Base-by-base conservation (phyloP, 1,284 basidiomycete species). In the Ganoderma lucidum region DNA sequence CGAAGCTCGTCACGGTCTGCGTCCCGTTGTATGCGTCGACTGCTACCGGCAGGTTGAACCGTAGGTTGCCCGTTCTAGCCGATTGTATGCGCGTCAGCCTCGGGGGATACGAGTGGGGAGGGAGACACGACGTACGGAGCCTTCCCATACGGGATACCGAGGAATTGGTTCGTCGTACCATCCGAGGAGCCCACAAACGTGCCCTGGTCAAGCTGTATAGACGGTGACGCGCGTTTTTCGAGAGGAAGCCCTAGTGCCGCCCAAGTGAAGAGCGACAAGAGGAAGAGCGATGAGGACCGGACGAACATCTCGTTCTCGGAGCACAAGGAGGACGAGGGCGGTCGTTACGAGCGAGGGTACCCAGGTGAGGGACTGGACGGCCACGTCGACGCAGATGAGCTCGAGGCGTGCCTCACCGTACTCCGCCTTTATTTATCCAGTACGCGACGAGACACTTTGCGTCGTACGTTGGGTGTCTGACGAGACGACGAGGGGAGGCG, bases 21-120 rank as follows among this genome's bases (percentile, higher is more conserved):
- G 66, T 72, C 9, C 78, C 76, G 2, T 68, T 76, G 70, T 83
- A 83, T 0, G 78, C 72, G 3, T 73, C 72, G 28, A 77, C 75
- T 2, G 80, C 5, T 23, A 78, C 77, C 2, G 84, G 84, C 0
- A 80, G 62, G 35, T 75, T 77, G 67, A 85, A 81, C 2, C 84
- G 79, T 6, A 75, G 75, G 64, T 73, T 61, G 3, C 74, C 74
- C 2, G 68, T 63, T 6, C 76, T 68, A 45, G 14, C 9, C 14
- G 10, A 48, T 15, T 32, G 9, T 32, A 42, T 35, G n/a, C 37
- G 3, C 23, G 12, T 53, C 0, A 39, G 51, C 53, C 3, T 6
- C 4, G 15, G 2, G 3, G 23, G 2, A 14, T 23, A 23, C 23
- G 41, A 1, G 8, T 15, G 14, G 3, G 28, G 39, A 61, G 37